Conservation (phyloP, 2,329 filamentous ascomycete genomes). For the Cladophialophora chaetospira region DNA sequence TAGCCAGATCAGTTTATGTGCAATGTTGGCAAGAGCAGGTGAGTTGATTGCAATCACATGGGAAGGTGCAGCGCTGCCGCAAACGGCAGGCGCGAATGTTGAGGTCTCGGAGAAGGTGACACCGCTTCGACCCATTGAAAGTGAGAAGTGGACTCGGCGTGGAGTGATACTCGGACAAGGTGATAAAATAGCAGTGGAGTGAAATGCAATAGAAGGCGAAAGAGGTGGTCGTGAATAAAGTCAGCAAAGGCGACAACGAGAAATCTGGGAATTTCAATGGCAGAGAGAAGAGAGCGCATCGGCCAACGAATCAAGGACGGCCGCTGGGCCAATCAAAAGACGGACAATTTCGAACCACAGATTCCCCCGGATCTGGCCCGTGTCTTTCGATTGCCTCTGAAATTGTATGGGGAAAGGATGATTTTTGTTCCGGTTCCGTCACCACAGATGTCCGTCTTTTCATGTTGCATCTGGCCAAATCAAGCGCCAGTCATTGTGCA, state of each 20-base stretch:
- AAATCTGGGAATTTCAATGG: conserved; percentile 7
- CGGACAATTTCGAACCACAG: background rate
- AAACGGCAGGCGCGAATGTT: conserved; percentile 15
- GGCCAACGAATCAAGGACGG: background rate
- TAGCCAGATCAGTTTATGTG: conserved; percentile 44
- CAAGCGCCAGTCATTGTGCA: no score
- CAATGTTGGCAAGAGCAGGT: conserved; percentile 2
- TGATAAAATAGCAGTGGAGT: background rate
- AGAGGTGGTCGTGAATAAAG: background rate
- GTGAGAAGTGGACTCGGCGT: conserved; percentile 7
- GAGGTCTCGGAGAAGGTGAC: conserved; percentile 17
- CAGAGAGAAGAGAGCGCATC: background rate
- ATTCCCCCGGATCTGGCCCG: conserved; percentile 11
- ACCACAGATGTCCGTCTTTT: background rate
- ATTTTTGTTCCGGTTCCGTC: conserved; percentile 7
- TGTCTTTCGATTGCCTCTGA: background rate
- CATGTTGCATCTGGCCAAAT: no score
- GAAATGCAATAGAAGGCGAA: background rate
- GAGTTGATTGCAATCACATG: conserved; percentile 22
- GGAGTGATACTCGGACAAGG: background rate
- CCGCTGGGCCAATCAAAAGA: conserved; percentile 1
- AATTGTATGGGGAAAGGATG: conserved; percentile 6
- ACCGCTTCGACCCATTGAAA: conserved; percentile 32
- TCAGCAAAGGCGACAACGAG: no score
- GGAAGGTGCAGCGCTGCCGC: conserved; percentile 18